Percentiles rank a stretch among this genome's conserved stretches.
phyloP scores from a whole-genome alignment of 208 protist species.

The Trichomonas gallinae region DNA sequence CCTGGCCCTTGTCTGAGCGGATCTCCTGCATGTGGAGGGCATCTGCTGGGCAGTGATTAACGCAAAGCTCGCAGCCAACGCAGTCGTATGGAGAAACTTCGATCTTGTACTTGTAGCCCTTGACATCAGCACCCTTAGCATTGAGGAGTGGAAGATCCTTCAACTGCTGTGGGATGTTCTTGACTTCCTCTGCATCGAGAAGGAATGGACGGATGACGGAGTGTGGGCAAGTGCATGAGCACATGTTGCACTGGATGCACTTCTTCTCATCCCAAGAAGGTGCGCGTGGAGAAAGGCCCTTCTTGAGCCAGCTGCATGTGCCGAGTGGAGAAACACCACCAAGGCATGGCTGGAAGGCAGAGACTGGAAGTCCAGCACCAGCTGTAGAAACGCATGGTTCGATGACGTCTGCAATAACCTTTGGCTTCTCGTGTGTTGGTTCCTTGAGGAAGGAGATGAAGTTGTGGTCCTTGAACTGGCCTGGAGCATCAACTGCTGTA shows the following conservation, averaged over 20 bases:
- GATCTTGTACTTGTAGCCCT: constrained; percentile 40
- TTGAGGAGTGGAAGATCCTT: not conserved
- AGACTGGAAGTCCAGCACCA: not conserved
- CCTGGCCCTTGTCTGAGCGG: not conserved
- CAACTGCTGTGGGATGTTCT: not conserved
- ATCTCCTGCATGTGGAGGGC: constrained; percentile 33
- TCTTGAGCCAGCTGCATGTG: not conserved
- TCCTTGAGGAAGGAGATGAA: not conserved
- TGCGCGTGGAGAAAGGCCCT: constrained; percentile 17
- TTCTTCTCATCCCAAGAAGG: constrained; percentile 47
- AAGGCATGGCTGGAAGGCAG: not conserved
- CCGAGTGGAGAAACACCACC: not conserved
- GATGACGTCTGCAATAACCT: not conserved
- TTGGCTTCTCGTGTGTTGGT: not conserved
- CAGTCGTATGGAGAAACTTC: constrained; percentile 52
- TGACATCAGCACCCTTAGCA: constrained; percentile 32
- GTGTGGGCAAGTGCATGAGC: constrained; percentile 52
- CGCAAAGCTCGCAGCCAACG: constrained; percentile 53
- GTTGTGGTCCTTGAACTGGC: not conserved
- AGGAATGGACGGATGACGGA: constrained; percentile 55
- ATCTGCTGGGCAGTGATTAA: constrained; percentile 41
- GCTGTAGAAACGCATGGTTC: not conserved
- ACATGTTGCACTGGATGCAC: constrained; percentile 56
- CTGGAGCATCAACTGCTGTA: not conserved
- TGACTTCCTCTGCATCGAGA: not conserved